Evolutionary conservation across 2,329 filamentous ascomycete species (phyloP).

Genomic region (Colletotrichum tropicicola): DNA sequence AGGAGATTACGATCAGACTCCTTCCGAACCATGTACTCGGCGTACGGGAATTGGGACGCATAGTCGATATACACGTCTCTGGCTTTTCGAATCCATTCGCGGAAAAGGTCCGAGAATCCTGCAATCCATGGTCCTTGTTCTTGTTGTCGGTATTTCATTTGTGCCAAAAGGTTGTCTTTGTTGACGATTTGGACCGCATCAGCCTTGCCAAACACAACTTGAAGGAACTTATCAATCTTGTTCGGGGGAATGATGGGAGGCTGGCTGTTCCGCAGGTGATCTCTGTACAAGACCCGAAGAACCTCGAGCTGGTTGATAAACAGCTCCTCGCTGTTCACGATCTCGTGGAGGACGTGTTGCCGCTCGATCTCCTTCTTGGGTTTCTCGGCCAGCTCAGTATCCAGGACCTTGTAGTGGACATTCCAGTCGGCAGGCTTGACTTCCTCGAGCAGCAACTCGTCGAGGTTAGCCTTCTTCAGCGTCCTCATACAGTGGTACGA

Average conservation of each 20-base stretch:
- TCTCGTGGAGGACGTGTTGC: slow-evolving; percentile 95
- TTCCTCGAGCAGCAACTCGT: slow-evolving; percentile 75
- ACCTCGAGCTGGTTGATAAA: slow-evolving; percentile 93
- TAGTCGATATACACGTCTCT: slow-evolving; percentile 91
- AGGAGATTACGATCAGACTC: slow-evolving; percentile 86
- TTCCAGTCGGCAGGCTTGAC: slow-evolving; percentile 85
- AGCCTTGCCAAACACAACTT: slow-evolving; percentile 88
- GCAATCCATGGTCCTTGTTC: slow-evolving; percentile 95
- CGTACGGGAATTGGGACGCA: slow-evolving; percentile 85
- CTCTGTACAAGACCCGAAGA: slow-evolving; percentile 84
- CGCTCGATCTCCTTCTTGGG: slow-evolving; percentile 89
- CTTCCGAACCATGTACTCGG: slow-evolving; percentile 82
- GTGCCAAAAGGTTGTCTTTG: slow-evolving; percentile 89
- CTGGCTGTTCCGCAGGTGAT: slow-evolving; percentile 76
- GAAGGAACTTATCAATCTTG: slow-evolving; percentile 81
- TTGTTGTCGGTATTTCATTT: slow-evolving; percentile 95
- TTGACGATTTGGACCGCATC: slow-evolving; percentile 91
- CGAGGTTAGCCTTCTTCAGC: slow-evolving; percentile 91
- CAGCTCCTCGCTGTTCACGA: slow-evolving; percentile 90
- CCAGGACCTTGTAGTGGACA: slow-evolving; percentile 85
- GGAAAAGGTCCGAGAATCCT: slow-evolving; percentile 96
- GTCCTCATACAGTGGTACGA: slow-evolving; percentile 94
- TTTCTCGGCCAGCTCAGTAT: slow-evolving; percentile 75
- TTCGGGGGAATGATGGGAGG: slow-evolving; percentile 85
- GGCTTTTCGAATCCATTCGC: slow-evolving; percentile 98